These are phyloP conservation scores for Diophrys appendiculata DNA, from an alignment of 73 alveolate genomes.

Conservation along the genomic window DNA sequence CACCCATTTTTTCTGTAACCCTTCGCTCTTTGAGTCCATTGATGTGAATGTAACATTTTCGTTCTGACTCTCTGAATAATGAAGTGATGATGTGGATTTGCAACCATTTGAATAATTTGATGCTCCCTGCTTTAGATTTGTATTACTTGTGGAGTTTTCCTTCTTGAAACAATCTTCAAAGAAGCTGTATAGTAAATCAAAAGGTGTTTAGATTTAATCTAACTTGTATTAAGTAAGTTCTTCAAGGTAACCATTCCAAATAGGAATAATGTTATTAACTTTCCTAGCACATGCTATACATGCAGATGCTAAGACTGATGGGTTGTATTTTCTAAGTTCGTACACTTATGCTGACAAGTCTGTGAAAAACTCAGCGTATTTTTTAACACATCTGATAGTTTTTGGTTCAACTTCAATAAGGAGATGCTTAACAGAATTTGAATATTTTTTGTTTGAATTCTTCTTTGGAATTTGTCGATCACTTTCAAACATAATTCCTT, in stretches of 20 bases:
- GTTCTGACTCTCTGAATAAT: neutral
- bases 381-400: constrained; percentile 33
- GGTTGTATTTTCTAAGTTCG: constrained; percentile 23
- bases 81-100: neutral
- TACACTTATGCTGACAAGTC: constrained; percentile 42
- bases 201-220: neutral
- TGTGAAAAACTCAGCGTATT: constrained; percentile 55
- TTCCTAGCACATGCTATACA: constrained; percentile 40
- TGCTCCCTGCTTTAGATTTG: no score
- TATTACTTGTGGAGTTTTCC: neutral
- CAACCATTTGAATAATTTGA: neutral
- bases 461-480: neutral
- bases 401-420: constrained; percentile 20
- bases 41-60: neutral
- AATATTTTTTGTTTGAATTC: no score
- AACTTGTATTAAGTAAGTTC: neutral
- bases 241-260: constrained; percentile 12
- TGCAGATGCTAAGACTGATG: constrained; percentile 39
- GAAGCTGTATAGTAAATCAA: neutral
- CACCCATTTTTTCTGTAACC: neutral
- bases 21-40: neutral
- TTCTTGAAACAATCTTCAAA: neutral
- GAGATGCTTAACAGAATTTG: neutral
- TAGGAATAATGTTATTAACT: constrained; percentile 25
- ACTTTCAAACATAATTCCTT: neutral